These are phyloP conservation scores for Ilex asprella DNA, from an alignment of 257 asterid genomes.

Conservation along the genomic window DNA sequence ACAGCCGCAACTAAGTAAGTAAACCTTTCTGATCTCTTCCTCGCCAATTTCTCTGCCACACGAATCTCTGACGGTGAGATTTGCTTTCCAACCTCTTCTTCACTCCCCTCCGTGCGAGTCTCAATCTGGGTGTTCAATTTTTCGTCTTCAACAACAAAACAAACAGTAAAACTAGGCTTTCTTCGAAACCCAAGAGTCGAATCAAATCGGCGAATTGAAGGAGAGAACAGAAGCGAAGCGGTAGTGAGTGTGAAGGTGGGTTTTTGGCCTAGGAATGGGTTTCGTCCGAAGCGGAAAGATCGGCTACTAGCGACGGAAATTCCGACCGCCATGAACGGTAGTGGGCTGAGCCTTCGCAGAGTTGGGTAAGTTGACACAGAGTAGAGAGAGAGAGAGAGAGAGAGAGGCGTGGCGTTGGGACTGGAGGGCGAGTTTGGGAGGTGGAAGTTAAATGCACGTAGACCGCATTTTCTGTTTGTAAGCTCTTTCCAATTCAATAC, in stretches of 20 bases:
- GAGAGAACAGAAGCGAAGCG: slow-evolving; percentile 10
- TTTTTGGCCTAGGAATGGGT: slow-evolving; percentile 26
- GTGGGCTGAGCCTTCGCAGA: slow-evolving; percentile 1
- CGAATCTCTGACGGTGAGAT: slow-evolving; percentile 16
- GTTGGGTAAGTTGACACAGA: not conserved
- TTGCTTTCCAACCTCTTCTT: slow-evolving; percentile 27
- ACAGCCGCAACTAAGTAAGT: slow-evolving; percentile 92
- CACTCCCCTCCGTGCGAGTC: slow-evolving; percentile 13
- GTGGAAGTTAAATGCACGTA: slow-evolving; percentile 16
- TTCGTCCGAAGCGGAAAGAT: slow-evolving; percentile 15
- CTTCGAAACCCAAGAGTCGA: slow-evolving; percentile 16
- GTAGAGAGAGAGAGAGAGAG: not conserved
- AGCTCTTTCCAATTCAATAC: not conserved
- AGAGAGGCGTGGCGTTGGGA: not conserved
- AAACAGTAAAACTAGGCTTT: slow-evolving; percentile 33
- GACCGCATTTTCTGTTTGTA: slow-evolving; percentile 16
- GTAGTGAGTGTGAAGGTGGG: slow-evolving; percentile 18
- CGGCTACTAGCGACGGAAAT: slow-evolving; percentile 29
- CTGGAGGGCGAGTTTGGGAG: not conserved
- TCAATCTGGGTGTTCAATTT: slow-evolving; percentile 16
- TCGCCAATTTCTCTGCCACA: slow-evolving; percentile 53
- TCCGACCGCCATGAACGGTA: slow-evolving; percentile 53
- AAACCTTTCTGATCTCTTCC: slow-evolving; percentile 81
- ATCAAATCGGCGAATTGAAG: slow-evolving; percentile 13
- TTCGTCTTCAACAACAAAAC: slow-evolving; percentile 52